Evolutionary conservation across 257 asterid genomes (phyloP).

Genomic region (Solanum raphanifolium): DNA sequence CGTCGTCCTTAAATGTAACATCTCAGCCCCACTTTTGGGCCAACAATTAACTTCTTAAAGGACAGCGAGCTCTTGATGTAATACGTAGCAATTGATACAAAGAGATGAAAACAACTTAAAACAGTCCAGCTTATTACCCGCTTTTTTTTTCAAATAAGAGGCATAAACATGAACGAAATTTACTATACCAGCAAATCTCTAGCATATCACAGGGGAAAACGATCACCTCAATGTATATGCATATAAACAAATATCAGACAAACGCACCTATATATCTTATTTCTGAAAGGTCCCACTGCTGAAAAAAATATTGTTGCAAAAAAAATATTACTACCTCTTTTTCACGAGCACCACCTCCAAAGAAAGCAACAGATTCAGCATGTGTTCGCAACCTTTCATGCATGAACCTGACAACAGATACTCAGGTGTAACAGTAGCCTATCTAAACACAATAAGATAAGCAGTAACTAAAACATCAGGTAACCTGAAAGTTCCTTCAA

Average conservation of each 20-base stretch:
- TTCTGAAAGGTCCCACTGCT: background rate
- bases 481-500: conserved; percentile 98
- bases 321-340: conserved; percentile 72
- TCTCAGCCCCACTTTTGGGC: background rate
- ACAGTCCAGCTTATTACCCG: background rate
- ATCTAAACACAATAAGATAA: background rate
- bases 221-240: background rate
- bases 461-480: conserved; percentile 3
- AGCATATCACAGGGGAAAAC: background rate
- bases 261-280: background rate
- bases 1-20: background rate
- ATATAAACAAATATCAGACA: background rate
- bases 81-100: background rate
- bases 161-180: background rate
- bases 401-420: conserved; percentile 65
- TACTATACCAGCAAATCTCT: background rate
- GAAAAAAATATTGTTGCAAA: background rate
- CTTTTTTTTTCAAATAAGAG: background rate
- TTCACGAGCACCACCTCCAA: conserved; percentile 98
- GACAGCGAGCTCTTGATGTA: background rate
- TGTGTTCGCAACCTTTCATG: conserved; percentile 98
- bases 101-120: background rate
- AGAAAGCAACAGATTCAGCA: conserved; percentile 99
- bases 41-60: background rate
- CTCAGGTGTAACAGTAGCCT: background rate